These are phyloP conservation scores for Debaryomycetaceae sp. DNA, from an alignment of 1,139 yeast species.

Conservation along the genomic window DNA sequence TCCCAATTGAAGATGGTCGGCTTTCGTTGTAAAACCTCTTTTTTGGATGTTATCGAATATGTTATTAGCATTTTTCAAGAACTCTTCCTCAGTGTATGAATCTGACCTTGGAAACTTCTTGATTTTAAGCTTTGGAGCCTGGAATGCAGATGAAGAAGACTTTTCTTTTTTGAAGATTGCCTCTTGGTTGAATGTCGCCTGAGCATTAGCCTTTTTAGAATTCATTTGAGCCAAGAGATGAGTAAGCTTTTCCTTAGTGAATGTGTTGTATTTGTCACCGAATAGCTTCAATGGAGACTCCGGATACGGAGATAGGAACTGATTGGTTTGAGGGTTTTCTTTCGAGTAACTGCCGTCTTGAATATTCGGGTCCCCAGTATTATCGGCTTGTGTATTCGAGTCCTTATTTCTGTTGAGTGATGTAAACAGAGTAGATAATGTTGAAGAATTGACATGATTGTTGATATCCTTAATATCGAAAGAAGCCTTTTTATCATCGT, in stretches of 20 bases:
- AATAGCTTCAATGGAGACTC: constrained; percentile 42
- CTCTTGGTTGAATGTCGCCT: not conserved
- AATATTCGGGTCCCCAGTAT: no score
- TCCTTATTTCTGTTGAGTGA: constrained; percentile 8
- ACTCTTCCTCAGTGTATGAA: constrained; percentile 34
- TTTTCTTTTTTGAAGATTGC: constrained; percentile 1
- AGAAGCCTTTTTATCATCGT: constrained; percentile 3
- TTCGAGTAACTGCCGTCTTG: constrained; percentile 5
- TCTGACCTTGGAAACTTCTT: constrained; percentile 31
- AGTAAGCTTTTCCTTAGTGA: constrained; percentile 35
- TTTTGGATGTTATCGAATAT: constrained; percentile 39
- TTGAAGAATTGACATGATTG: constrained; percentile 31
- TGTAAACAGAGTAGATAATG: constrained; percentile 33
- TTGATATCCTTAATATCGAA: constrained; percentile 11
- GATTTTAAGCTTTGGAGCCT: constrained; percentile 26
- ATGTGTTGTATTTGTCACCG: constrained; percentile 39
- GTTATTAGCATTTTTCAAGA: constrained; percentile 36
- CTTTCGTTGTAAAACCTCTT: constrained; percentile 23
- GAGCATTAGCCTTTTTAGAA: constrained; percentile 11
- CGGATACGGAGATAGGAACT: constrained; percentile 17
- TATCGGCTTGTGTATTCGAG: constrained; percentile 4
- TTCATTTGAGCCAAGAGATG: constrained; percentile 29
- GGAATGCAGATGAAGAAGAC: constrained; percentile 1
- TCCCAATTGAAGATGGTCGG: constrained; percentile 1
- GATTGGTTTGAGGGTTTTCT: constrained; percentile 3